Evolutionary conservation across 192 early-diverging fungal genomes (phyloP).

Genomic region (Gamsiella multidivaricata): DNA sequence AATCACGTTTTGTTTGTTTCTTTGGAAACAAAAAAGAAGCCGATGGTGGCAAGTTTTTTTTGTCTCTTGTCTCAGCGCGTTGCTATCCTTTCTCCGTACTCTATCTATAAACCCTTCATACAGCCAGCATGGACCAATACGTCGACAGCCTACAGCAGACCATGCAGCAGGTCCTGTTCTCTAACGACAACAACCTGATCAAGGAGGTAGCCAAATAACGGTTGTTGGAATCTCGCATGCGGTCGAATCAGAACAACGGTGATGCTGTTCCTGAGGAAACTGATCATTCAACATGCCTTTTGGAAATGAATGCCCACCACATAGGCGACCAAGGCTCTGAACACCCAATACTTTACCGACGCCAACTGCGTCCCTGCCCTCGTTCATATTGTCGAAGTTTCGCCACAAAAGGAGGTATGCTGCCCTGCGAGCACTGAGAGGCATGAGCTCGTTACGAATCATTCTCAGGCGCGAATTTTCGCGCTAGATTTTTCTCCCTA

Average conservation of each 20-base stretch:
- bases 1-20: too few species aligned
- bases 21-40: too few species aligned
- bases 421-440: too few species aligned
- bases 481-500: too few species aligned
- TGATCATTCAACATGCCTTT: too few species aligned
- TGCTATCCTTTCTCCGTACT: too few species aligned
- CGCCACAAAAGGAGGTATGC: constrained; percentile 68
- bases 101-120: too few species aligned
- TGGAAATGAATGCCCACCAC: too few species aligned
- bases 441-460: too few species aligned
- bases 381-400: constrained; percentile 74
- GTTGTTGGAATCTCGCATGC: too few species aligned
- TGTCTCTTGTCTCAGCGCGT: background rate
- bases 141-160: constrained; percentile 64
- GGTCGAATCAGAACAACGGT: background rate
- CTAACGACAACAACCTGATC: constrained; percentile 67
- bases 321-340: constrained; percentile 79
- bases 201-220: too few species aligned
- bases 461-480: too few species aligned
- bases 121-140: constrained; percentile 67
- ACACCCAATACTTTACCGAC: constrained; percentile 76
- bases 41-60: background rate
- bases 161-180: constrained; percentile 64
- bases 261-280: background rate
- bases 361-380: constrained; percentile 84